A percentile compares a stretch with the other conserved stretches of the same genome.
Conservation (phyloP, 139 green algal species). For the Chlorella sp. region DNA sequence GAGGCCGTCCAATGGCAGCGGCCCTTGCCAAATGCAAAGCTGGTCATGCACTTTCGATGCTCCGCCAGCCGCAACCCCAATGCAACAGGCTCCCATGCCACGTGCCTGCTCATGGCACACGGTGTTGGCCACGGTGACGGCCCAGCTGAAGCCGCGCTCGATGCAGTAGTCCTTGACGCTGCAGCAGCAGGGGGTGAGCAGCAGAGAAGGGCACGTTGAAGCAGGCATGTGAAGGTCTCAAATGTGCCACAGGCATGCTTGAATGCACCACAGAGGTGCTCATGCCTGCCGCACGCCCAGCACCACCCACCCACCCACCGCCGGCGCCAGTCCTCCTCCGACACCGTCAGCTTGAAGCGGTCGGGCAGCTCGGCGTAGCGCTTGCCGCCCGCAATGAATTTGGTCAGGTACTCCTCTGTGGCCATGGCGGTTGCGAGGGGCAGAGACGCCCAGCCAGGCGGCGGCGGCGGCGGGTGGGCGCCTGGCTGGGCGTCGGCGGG, state of each 20-base stretch:
- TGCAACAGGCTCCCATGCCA: neutral
- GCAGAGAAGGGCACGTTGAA: no score
- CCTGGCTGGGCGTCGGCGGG: no score
- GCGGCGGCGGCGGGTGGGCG: neutral
- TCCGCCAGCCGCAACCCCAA: no score
- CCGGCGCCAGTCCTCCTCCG: slow-evolving; percentile 47
- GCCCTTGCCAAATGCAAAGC: no score
- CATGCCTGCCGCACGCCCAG: slow-evolving; percentile 20
- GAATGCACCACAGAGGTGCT: slow-evolving; percentile 9
- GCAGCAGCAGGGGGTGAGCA: no score
- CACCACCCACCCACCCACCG: slow-evolving; percentile 34
- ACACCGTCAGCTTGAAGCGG: slow-evolving; percentile 54
- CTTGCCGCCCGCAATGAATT: slow-evolving; percentile 63
- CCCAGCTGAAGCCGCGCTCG: slow-evolving; percentile 77
- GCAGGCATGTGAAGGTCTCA: no score
- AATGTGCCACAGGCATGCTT: no score
- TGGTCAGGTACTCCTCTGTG: slow-evolving; percentile 71
- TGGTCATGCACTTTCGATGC: no score
- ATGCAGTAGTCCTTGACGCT: slow-evolving; percentile 92
- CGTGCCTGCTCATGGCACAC: slow-evolving; percentile 64
- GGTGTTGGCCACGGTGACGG: slow-evolving; percentile 61
- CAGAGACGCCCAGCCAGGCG: neutral
- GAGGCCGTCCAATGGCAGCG: no score
- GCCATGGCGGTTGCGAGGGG: slow-evolving; percentile 46
- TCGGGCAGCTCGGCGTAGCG: slow-evolving; percentile 80